These are phyloP conservation scores for Narthecium ossifragum DNA, from an alignment of 106 monocot genomes.

Conservation along the genomic window DNA sequence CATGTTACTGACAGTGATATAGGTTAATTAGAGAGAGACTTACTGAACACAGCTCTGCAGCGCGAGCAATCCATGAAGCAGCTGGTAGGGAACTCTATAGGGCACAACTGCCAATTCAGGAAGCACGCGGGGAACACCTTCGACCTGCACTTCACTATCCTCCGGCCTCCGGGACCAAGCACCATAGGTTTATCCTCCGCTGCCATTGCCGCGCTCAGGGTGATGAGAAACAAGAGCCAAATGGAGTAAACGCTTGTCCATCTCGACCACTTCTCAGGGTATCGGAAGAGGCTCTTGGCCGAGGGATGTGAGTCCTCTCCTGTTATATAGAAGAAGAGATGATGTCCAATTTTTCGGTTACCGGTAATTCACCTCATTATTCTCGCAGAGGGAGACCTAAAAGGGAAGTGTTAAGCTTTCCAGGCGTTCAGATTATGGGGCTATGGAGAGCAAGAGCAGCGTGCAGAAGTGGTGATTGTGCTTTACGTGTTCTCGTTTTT, in stretches of 20 bases:
- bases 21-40: neutral
- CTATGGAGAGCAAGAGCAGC: too few species aligned
- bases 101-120: neutral
- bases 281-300: too few species aligned
- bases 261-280: too few species aligned
- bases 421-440: too few species aligned
- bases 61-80: constrained; percentile 10
- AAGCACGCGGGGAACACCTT: neutral
- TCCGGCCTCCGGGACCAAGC: neutral
- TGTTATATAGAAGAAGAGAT: neutral
- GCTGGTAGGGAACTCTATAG: neutral
- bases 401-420: too few species aligned
- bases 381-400: too few species aligned
- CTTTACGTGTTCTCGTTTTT: too few species aligned
- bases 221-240: neutral
- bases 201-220: neutral
- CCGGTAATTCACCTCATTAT: too few species aligned
- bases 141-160: neutral
- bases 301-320: too few species aligned
- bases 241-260: neutral
- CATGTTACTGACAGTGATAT: too few species aligned
- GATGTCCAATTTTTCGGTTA: too few species aligned
- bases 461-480: too few species aligned
- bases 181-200: neutral
- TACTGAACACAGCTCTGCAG: constrained; percentile 15